phyloP scores from a whole-genome alignment of 257 asterid genomes.

The Fraxinus pennsylvanica region DNA sequence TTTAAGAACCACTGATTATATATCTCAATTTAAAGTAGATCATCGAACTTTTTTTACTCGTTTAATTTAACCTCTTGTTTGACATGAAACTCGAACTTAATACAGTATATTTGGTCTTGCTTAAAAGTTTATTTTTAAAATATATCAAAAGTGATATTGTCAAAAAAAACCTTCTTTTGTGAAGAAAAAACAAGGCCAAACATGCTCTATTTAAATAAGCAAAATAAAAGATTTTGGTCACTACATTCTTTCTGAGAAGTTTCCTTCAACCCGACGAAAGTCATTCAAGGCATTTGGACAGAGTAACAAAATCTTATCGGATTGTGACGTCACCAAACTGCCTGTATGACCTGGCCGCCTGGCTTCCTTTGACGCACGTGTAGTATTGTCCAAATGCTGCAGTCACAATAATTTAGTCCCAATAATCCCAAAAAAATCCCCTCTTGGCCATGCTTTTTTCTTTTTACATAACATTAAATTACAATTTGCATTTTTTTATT shows the following conservation, averaged over 20 bases:
- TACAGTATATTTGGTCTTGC: too few relatives aligned
- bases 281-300: constrained; percentile 19
- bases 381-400: neutral
- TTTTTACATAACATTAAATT: too few relatives aligned
- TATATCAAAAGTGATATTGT: neutral
- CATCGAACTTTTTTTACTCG: too few relatives aligned
- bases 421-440: constrained; percentile 1
- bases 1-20: too few relatives aligned
- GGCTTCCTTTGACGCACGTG: constrained; percentile 45
- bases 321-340: constrained; percentile 26
- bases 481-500: neutral
- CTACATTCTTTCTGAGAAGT: too few relatives aligned
- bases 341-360: constrained; percentile 26
- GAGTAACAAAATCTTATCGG: constrained; percentile 3
- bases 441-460: neutral
- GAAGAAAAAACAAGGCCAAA: neutral
- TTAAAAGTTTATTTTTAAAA: too few relatives aligned
- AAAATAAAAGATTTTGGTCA: neutral
- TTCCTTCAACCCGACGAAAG: neutral
- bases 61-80: too few relatives aligned
- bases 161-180: neutral
- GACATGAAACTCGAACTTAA: too few relatives aligned
- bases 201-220: neutral
- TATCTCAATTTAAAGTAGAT: too few relatives aligned
- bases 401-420: constrained; percentile 30